Base-by-base conservation (phyloP, 345 rosid species). In the Populus pruinosa region DNA sequence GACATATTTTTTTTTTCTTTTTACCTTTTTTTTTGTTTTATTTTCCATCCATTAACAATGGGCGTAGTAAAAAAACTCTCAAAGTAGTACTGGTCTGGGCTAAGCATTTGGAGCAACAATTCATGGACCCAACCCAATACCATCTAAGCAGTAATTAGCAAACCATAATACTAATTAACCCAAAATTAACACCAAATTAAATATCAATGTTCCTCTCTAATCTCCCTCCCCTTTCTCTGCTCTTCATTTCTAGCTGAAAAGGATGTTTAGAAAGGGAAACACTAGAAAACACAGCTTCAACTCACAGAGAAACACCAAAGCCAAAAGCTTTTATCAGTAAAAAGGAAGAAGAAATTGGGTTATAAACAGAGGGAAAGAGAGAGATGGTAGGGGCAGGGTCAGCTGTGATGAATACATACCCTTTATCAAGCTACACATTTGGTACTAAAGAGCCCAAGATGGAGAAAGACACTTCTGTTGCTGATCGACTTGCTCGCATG, bases 401-500 rank as follows among this genome's bases (percentile, higher is more conserved):
- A 49, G 71, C 92, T 81, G 91, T 91, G 78, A 98, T 92, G 85
- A 95, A 95, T 80, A 91, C 96, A 38, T 92, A 95, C 69, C 99
- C 99, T 55, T 83, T 93, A 64, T 89, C 98, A 64, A 95, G 95
- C 88, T 93, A 95, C 90, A 91, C 98, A 63, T 95, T 93, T 78
- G 96, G 98, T 71, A 93, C 97, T 75, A 93, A 95, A 78, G 99
- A 95, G 83, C 97, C 98, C 0, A 95, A 95, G 90, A 91, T 95
- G 85, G 98, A 93, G 83, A 93, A 92, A 82, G 98, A 95, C 77
- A 93, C 96, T 70, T 93, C 99, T 75, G 98, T 92, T 73, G 97
- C 98, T 64, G 98, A 93, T 83, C 97, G 99, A 27, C 98, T 93
- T 47, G 99, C 98, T 82, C 99, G 99, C 77, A 93, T 93, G 98